These are phyloP conservation scores for Leptodermis oblonga DNA, from an alignment of 257 asterid species.

Conservation along the genomic window DNA sequence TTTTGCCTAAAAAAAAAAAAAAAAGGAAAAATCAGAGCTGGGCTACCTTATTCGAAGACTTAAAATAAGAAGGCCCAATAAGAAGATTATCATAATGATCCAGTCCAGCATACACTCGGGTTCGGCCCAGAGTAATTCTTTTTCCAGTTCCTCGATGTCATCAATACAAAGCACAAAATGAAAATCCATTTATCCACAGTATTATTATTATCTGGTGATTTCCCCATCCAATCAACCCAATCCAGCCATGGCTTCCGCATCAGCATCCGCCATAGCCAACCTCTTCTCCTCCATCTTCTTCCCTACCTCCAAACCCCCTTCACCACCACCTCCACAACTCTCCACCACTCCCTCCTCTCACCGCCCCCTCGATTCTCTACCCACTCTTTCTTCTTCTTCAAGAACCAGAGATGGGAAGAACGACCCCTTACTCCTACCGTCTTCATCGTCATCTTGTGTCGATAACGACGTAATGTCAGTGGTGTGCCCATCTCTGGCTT, in stretches of 20 bases:
- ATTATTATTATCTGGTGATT: slow-evolving; percentile 1
- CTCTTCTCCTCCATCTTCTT: slow-evolving; percentile 65
- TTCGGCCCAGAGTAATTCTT: background rate
- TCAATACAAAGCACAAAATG: background rate
- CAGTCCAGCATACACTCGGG: background rate
- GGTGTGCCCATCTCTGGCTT: slow-evolving; percentile 64
- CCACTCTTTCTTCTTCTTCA: slow-evolving; percentile 22
- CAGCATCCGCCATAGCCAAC: slow-evolving; percentile 45
- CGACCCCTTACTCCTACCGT: background rate
- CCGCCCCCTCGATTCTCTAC: slow-evolving; percentile 13
- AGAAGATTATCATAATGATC: too few relatives aligned
- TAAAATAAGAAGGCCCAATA: too few relatives aligned
- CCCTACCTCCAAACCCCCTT: slow-evolving; percentile 36
- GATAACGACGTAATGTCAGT: slow-evolving; percentile 43
- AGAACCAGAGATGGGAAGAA: slow-evolving; percentile 16
- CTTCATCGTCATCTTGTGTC: slow-evolving; percentile 1
- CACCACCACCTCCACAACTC: slow-evolving; percentile 37
- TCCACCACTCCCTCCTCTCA: slow-evolving; percentile 33
- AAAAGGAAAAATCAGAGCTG: too few relatives aligned
- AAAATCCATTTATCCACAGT: slow-evolving; percentile 18
- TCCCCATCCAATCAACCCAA: background rate
- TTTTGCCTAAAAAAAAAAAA: too few relatives aligned
- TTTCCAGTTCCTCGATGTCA: background rate
- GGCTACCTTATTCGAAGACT: too few relatives aligned
- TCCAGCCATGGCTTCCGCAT: slow-evolving; percentile 2